Evolutionary conservation across 192 early-diverging fungal genomes (phyloP).

Genomic region (Linderina pennispora): DNA sequence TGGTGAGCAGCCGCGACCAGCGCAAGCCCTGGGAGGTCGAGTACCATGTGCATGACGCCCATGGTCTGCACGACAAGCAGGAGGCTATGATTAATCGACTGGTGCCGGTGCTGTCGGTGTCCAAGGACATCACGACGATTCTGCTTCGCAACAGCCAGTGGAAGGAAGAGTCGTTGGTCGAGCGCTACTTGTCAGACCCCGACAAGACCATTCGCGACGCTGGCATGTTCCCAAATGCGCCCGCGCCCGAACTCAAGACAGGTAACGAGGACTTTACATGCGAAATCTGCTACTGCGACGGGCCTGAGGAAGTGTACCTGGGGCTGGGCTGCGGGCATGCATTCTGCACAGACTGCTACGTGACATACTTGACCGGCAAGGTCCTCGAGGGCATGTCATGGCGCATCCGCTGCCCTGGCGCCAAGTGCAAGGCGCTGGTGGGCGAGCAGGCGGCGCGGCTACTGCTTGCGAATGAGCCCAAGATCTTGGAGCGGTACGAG

Average conservation of each 20-base stretch:
- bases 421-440: slow-evolving; percentile 73
- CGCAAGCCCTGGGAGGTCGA: slow-evolving; percentile 43
- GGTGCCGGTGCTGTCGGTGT: slow-evolving; percentile 29
- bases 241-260: slow-evolving; percentile 8
- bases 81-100: slow-evolving; percentile 18
- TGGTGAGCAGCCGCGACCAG: slow-evolving; percentile 1
- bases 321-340: slow-evolving; percentile 82
- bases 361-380: slow-evolving; percentile 78
- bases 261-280: slow-evolving; percentile 60
- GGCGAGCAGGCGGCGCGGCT: slow-evolving; percentile 74
- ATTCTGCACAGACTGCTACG: slow-evolving; percentile 85
- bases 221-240: slow-evolving; percentile 12
- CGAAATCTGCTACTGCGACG: slow-evolving; percentile 79
- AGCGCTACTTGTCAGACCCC: slow-evolving; percentile 28
- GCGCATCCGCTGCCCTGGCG: slow-evolving; percentile 77
- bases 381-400: slow-evolving; percentile 82
- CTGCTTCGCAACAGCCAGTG: slow-evolving; percentile 36
- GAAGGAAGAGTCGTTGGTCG: slow-evolving; percentile 43
- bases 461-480: slow-evolving; percentile 49
- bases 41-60: slow-evolving; percentile 19
- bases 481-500: slow-evolving; percentile 56
- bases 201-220: slow-evolving; percentile 27
- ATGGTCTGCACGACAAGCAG: slow-evolving; percentile 28
- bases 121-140: slow-evolving; percentile 27
- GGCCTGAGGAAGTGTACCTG: slow-evolving; percentile 40